Base-by-base conservation (phyloP, 1,284 basidiomycete species). In the Lentinula novae-zelandiae region DNA sequence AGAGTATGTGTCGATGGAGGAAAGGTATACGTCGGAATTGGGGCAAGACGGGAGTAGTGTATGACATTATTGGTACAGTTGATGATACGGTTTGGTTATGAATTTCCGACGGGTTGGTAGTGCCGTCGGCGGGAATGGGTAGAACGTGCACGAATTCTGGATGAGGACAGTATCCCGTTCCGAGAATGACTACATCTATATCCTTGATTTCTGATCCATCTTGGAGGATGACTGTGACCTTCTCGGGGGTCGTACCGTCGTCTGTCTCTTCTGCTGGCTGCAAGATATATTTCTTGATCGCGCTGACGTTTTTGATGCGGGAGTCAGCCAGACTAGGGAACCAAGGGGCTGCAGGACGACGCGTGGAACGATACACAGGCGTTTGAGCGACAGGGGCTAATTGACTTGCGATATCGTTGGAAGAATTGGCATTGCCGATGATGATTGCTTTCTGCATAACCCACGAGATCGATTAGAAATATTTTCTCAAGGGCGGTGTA, bases 351-450 rank as follows among this genome's bases (percentile, higher is more conserved):
- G 69, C 67, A 13, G 71, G 70, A 1, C 76, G 73, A 3, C 81
- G 75, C 22, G 75, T 73, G 17, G 75, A 78, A 40, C 80, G 76
- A 62, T 77, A 78, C 0, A 81, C 72, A 3, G 79, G 79, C 1
- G 67, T 58, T 48, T 67, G 60, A 1, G 72, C 73, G 13, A 78
- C 68, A 0, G 71, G 58, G 0, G 71, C 72, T 0, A 81, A 70
- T 48, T 81, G 78, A 1, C 75, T 72, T 0, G 77, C 76, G 48
- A 82, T 78, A 51, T 82, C 79, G 63, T 81, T 82, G 31, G 75
- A 72, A 0, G 79, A 81, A 56, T 81, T 79, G 17, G 76, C 80
- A 17, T 80, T 82, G 8, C 76, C 81, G 2, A 82, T 68, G 13
- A 82, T 40, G 3, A 80, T 74, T 69, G 27, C 75, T 74, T 81